Percentiles rank a stretch among this genome's conserved stretches.
phyloP scores from a whole-genome alignment of 495 filamentous ascomycete species.

The Penicillium tannophilum region DNA sequence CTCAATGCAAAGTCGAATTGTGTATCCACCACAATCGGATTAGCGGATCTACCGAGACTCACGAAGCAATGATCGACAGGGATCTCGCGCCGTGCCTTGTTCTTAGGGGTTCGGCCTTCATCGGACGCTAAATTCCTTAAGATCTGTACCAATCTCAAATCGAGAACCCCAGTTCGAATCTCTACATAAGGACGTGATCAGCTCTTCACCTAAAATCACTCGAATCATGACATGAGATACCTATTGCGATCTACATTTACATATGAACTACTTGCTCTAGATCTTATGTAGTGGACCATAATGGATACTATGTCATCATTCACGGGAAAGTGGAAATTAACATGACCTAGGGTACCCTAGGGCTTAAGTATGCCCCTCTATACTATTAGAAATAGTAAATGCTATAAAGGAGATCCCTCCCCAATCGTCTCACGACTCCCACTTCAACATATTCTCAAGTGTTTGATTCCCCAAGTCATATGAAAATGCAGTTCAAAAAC shows the following conservation, averaged over 20 bases:
- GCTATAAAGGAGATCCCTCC: not conserved
- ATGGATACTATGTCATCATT: not conserved
- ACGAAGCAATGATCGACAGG: not conserved
- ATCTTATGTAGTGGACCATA: too few species aligned
- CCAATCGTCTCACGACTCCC: not conserved
- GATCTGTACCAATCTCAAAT: slow-evolving; percentile 1
- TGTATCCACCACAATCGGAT: too few species aligned
- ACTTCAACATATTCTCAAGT: not conserved
- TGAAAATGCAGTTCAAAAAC: slow-evolving; percentile 18
- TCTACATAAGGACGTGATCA: not conserved
- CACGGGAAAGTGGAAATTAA: not conserved
- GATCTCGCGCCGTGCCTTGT: not conserved
- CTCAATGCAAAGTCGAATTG: not conserved
- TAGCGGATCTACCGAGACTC: not conserved
- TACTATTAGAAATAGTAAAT: too few species aligned
- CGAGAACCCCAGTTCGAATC: not conserved
- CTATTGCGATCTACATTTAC: not conserved
- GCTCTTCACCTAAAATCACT: not conserved
- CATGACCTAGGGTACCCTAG: not conserved
- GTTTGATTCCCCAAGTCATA: not conserved
- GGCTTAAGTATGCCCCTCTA: too few species aligned
- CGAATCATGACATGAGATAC: not conserved
- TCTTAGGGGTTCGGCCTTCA: not conserved
- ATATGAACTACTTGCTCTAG: not conserved
- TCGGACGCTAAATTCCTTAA: slow-evolving; percentile 1